Evolutionary conservation across 2,329 filamentous ascomycete genomes (phyloP), one percentile per base, ranked within the genome.

Genomic region (Cytospora piceae): DNA sequence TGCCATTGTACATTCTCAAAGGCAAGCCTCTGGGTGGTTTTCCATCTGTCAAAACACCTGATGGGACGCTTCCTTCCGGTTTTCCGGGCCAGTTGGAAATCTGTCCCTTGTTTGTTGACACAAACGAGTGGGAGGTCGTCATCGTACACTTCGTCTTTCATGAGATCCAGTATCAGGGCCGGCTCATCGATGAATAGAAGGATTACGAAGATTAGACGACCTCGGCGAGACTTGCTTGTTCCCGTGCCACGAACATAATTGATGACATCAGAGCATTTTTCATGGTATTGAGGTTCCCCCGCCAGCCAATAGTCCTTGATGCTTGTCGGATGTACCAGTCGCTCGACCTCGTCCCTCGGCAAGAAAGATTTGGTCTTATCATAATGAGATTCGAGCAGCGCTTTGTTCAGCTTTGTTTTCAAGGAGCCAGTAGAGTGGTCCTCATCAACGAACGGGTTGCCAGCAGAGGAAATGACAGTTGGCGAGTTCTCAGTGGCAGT

Each of bases 141-240:
- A 29, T 58, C 57, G 2, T 15, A 32, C 9, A 49, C 39, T 1
- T 27, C 6, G 4, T 58, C 57, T 22, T 7, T 27, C 9, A 58
- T 58, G 11, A 58, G 22, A n/a, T 32, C 39, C 31, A 11, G 4
- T 11, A 58, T 39, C 57, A 58, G 32, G 14, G 4, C 12, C 7
- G 57, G 39, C 27, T 58, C 54, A 0, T 8, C 39, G 17, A 58
- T 58, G 37, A 58, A 15, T 15, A 58, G 27, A 14, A 58, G n/a
- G 27, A 49, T 31, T 5, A 17, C 39, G 32, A 58, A 58, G 8
- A 58, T n/a, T 7, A 15, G 49, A 32, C 27, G 39, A 29, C 24
- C 39, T 14, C 32, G 32, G 11, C 32, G 32, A 9, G 5, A 8
- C 12, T 34, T 12, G 6, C 32, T 34, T 34, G 32, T 11, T 7